Evolutionary conservation across 2,329 filamentous ascomycete species (phyloP).

Genomic region (Sporothrix brasiliensis): DNA sequence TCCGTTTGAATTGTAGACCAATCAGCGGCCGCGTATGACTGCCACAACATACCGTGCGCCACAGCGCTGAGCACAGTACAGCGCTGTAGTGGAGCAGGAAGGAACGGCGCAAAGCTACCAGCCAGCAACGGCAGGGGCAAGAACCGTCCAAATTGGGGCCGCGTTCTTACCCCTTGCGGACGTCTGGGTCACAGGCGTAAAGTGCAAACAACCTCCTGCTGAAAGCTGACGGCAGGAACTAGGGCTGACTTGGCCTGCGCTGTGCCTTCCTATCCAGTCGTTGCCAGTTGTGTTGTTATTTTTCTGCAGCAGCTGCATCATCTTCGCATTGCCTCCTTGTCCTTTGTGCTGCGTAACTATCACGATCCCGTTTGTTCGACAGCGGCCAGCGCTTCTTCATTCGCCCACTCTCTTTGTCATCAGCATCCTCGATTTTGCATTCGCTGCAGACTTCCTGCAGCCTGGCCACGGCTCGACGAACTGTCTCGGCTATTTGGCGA

Average conservation of each 20-base stretch:
- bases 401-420: neutral
- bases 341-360: constrained; percentile 1
- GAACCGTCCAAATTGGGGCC: neutral
- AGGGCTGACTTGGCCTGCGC: constrained; percentile 14
- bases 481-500: neutral
- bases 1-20: neutral
- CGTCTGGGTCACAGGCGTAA: neutral
- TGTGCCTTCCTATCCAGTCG: constrained; percentile 13
- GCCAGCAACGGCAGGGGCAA: constrained; percentile 5
- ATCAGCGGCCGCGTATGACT: neutral
- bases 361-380: constrained; percentile 21
- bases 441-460: neutral
- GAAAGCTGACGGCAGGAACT: constrained; percentile 22
- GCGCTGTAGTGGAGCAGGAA: neutral
- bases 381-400: neutral
- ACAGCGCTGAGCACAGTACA: neutral
- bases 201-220: neutral
- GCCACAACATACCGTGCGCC: constrained; percentile 11
- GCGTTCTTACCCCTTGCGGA: constrained; percentile 1
- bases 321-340: constrained; percentile 8
- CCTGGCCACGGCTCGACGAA: neutral
- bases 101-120: neutral
- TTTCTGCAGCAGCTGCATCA: constrained; percentile 20
- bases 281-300: constrained; percentile 19
- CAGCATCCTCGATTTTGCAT: neutral